A percentile compares a stretch with the other conserved stretches of the same genome.
phyloP scores from a whole-genome alignment of 2,329 filamentous ascomycete species.

The Myriosclerotinia curreyana region DNA sequence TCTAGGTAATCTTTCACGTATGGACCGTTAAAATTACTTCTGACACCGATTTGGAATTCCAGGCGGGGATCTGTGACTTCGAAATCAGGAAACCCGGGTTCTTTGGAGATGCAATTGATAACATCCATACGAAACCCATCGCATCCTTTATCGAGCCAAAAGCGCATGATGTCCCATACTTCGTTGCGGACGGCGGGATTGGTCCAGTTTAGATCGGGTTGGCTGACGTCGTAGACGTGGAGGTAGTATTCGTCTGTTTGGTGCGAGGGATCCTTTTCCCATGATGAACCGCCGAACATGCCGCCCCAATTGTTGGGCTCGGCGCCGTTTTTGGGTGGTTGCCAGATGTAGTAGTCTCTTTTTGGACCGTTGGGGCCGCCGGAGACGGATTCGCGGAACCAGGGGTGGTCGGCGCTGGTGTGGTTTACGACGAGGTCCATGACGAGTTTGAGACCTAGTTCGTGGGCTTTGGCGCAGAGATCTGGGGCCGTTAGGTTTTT shows the following conservation, averaged over 20 bases:
- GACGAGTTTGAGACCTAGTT: slow-evolving; percentile 62
- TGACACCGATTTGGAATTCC: slow-evolving; percentile 40
- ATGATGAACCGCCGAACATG: slow-evolving; percentile 44
- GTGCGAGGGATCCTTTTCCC: slow-evolving; percentile 49
- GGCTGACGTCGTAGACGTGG: slow-evolving; percentile 63
- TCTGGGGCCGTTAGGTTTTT: neutral
- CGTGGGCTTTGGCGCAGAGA: slow-evolving; percentile 58
- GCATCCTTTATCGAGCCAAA: slow-evolving; percentile 66
- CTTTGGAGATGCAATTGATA: slow-evolving; percentile 65
- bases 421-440: slow-evolving; percentile 74
- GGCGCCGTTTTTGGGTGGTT: slow-evolving; percentile 38
- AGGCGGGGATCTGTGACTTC: slow-evolving; percentile 40
- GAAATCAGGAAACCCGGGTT: slow-evolving; percentile 54
- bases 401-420: slow-evolving; percentile 52
- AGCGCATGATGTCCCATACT: slow-evolving; percentile 67
- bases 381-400: slow-evolving; percentile 55
- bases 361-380: slow-evolving; percentile 47
- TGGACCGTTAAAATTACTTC: slow-evolving; percentile 56
- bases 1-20: slow-evolving; percentile 52
- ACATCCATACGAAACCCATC: slow-evolving; percentile 59
- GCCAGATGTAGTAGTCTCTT: slow-evolving; percentile 66
- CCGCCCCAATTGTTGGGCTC: slow-evolving; percentile 48
- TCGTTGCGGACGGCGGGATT: slow-evolving; percentile 62
- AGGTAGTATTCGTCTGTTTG: slow-evolving; percentile 53
- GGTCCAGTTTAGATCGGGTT: slow-evolving; percentile 79